Conservation (phyloP, 1,284 basidiomycete species). For the Erythrobasidium hasegawianum region DNA sequence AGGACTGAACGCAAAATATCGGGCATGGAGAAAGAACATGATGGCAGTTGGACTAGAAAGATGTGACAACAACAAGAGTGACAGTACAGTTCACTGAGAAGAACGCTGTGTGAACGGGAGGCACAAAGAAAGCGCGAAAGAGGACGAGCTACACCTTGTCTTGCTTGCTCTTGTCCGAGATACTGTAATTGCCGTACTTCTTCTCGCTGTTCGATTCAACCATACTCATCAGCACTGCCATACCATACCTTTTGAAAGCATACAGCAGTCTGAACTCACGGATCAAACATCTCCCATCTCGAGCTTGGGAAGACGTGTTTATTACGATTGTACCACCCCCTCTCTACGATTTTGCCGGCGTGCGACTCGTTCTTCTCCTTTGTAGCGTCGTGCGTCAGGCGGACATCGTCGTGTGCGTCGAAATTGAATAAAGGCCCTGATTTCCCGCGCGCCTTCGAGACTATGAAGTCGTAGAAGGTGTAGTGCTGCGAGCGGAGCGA, state of each 20-base stretch:
- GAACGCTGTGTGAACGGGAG: too few species aligned
- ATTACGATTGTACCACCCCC: conserved; percentile 91
- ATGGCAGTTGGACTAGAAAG: too few species aligned
- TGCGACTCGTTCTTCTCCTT: conserved; percentile 95
- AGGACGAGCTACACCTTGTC: too few species aligned
- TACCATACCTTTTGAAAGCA: too few species aligned
- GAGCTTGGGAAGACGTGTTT: conserved; percentile 94
- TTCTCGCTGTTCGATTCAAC: neutral
- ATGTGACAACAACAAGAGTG: too few species aligned
- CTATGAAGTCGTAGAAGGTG: conserved; percentile 94
- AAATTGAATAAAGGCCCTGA: conserved; percentile 98
- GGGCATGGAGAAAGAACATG: too few species aligned
- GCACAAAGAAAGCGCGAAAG: too few species aligned
- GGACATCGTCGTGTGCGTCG: conserved; percentile 97
- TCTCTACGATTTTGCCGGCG: conserved; percentile 95
- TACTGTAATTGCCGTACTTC: conserved; percentile 1
- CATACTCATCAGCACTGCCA: too few species aligned
- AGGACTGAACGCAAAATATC: neutral
- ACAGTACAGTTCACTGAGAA: too few species aligned
- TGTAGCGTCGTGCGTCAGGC: conserved; percentile 88
- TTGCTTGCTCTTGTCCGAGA: neutral
- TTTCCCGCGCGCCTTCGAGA: conserved; percentile 97
- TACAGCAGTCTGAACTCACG: conserved; percentile 56
- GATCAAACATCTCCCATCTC: conserved; percentile 60
- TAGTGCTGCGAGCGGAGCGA: conserved; percentile 64